phyloP scores from a whole-genome alignment of 2,329 filamentous ascomycete species.

The Zasmidium cellare region DNA sequence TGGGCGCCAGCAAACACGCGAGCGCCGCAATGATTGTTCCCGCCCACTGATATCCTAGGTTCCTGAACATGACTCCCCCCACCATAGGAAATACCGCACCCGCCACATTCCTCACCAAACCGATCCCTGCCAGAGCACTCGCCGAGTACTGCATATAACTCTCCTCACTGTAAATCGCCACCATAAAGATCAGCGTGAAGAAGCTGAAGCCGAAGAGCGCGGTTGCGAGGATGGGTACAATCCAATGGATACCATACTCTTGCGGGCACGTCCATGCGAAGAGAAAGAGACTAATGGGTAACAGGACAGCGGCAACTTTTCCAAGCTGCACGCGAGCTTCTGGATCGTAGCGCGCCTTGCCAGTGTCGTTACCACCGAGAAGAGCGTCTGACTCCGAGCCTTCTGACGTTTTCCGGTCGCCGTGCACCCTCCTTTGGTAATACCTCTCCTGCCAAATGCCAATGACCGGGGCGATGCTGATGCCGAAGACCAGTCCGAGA shows the following conservation, averaged over 20 bases:
- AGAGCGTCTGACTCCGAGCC: slow-evolving; percentile 26
- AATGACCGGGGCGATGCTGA: slow-evolving; percentile 44
- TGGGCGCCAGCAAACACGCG: slow-evolving; percentile 30
- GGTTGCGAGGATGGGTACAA: slow-evolving; percentile 50
- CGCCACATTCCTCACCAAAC: slow-evolving; percentile 40
- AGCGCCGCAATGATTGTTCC: slow-evolving; percentile 40
- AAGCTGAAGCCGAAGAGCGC: slow-evolving; percentile 54
- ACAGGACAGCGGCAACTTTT: slow-evolving; percentile 43
- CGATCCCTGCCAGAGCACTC: slow-evolving; percentile 43
- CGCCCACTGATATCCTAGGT: slow-evolving; percentile 41
- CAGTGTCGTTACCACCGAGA: slow-evolving; percentile 30
- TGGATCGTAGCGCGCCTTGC: slow-evolving; percentile 40
- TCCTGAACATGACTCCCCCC: slow-evolving; percentile 38
- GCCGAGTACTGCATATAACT: slow-evolving; percentile 48
- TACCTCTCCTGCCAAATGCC: slow-evolving; percentile 48
- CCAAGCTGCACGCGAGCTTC: slow-evolving; percentile 47
- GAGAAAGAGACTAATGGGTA: slow-evolving; percentile 45
- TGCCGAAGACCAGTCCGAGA: slow-evolving; percentile 42
- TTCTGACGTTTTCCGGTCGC: neutral
- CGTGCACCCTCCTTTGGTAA: slow-evolving; percentile 40
- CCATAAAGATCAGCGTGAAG: slow-evolving; percentile 53
- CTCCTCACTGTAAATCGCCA: slow-evolving; percentile 51
- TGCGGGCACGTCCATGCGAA: slow-evolving; percentile 42
- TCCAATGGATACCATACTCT: slow-evolving; percentile 25
- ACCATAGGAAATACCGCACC: slow-evolving; percentile 43